phyloP scores from a whole-genome alignment of 371 early-diverging fungal genomes.

The Apophysomyces elegans region DNA sequence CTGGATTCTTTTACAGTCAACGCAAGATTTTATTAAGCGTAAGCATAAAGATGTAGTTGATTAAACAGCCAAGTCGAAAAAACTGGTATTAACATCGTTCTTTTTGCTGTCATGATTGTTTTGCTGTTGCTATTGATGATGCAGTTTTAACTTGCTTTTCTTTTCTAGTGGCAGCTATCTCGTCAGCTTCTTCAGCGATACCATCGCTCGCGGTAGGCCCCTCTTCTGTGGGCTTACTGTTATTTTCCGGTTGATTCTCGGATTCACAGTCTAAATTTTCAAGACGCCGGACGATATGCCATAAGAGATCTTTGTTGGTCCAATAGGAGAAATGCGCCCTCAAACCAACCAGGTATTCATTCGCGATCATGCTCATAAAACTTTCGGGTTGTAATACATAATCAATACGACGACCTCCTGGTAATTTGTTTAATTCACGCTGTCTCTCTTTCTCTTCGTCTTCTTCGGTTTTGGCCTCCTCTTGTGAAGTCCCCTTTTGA shows the following conservation, averaged over 20 bases:
- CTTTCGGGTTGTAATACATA: constrained; percentile 53
- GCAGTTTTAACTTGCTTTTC: neutral
- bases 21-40: too few species aligned
- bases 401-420: constrained; percentile 43
- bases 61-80: neutral
- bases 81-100: neutral
- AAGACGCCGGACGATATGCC: constrained; percentile 51
- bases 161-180: neutral
- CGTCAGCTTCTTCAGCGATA: neutral
- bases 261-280: constrained; percentile 27
- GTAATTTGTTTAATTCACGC: constrained; percentile 24
- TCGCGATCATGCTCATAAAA: constrained; percentile 57
- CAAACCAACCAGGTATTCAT: constrained; percentile 54
- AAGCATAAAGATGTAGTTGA: too few species aligned
- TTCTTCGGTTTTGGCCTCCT: constrained; percentile 17
- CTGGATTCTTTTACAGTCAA: too few species aligned
- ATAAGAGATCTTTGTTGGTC: constrained; percentile 55
- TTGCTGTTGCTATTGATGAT: too few species aligned
- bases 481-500: neutral
- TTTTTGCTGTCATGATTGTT: too few species aligned
- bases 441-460: constrained; percentile 22
- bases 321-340: constrained; percentile 59
- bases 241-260: neutral
- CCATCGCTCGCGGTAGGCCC: neutral
- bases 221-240: neutral